Evolutionary conservation across 2,329 filamentous ascomycete genomes (phyloP).

Genomic region (Cercospora canescens): DNA sequence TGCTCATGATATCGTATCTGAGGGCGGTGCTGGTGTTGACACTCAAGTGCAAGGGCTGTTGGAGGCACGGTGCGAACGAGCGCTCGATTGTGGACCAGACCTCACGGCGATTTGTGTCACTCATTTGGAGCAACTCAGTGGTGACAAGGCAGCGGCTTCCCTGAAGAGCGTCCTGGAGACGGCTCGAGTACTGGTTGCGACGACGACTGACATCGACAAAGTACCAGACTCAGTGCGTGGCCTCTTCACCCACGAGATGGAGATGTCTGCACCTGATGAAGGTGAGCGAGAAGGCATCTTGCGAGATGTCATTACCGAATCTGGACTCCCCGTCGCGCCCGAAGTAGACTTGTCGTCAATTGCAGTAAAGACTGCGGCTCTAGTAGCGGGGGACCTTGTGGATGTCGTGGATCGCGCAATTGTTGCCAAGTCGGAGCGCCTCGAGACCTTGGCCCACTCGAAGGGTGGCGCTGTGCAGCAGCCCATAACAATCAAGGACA

Average conservation of each 20-base stretch:
- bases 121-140: constrained; percentile 87
- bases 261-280: constrained; percentile 91
- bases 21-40: constrained; percentile 83
- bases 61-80: constrained; percentile 82
- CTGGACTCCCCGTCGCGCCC: constrained; percentile 73
- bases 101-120: constrained; percentile 82
- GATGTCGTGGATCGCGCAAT: constrained; percentile 91
- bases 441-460: constrained; percentile 68
- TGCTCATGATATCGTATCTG: constrained; percentile 91
- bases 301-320: constrained; percentile 72
- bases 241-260: constrained; percentile 92
- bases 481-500: constrained; percentile 66
- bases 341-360: constrained; percentile 83
- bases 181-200: constrained; percentile 82
- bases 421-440: constrained; percentile 71
- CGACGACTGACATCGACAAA: constrained; percentile 93
- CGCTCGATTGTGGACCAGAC: constrained; percentile 81
- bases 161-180: constrained; percentile 81
- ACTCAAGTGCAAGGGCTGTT: constrained; percentile 92
- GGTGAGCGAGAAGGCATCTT: constrained; percentile 87
- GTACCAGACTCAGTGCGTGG: constrained; percentile 86
- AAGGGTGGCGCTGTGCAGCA: constrained; percentile 35
- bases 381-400: constrained; percentile 87
- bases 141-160: constrained; percentile 83
- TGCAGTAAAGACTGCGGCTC: constrained; percentile 90